These are phyloP conservation scores for Rhizophora apiculata DNA, from an alignment of 345 rosid species.

Conservation along the genomic window DNA sequence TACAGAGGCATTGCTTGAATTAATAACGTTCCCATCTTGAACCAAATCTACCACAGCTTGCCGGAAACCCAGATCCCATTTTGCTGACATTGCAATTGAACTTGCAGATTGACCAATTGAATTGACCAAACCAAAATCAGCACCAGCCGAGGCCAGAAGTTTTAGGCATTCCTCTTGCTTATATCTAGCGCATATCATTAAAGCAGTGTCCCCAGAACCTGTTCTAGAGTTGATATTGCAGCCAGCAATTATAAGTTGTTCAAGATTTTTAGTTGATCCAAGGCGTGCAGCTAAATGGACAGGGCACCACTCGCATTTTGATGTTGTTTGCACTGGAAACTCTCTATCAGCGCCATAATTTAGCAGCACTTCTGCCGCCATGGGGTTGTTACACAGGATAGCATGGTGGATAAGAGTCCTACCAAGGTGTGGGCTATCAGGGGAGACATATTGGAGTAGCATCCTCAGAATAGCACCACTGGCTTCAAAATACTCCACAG, in stretches of 20 bases:
- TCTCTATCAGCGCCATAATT: constrained; percentile 56
- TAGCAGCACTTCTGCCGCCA: constrained; percentile 61
- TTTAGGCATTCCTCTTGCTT: constrained; percentile 58
- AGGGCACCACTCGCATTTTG: constrained; percentile 51
- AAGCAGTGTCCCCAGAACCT: constrained; percentile 69
- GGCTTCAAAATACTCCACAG: constrained; percentile 83
- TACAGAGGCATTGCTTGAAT: constrained; percentile 50
- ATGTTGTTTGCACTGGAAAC: constrained; percentile 40
- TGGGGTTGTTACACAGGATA: constrained; percentile 67
- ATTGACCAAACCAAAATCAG: constrained; percentile 76
- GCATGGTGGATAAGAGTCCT: constrained; percentile 93
- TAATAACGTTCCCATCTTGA: constrained; percentile 49
- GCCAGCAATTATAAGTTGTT: constrained; percentile 50
- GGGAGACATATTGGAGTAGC: constrained; percentile 53
- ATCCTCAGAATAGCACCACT: constrained; percentile 64
- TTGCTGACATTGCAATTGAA: constrained; percentile 48
- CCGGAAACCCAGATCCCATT: constrained; percentile 70
- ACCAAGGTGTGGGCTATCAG: constrained; percentile 52
- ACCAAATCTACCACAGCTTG: constrained; percentile 51
- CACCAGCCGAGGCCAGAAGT: constrained; percentile 64
- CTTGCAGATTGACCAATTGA: constrained; percentile 46
- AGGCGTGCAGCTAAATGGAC: constrained; percentile 73
- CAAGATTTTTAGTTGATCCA: constrained; percentile 49
- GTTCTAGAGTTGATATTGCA: constrained; percentile 67
- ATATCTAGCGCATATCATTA: constrained; percentile 61